Conservation (phyloP, 2,329 filamentous ascomycete genomes). For the Alternaria incomplexa region DNA sequence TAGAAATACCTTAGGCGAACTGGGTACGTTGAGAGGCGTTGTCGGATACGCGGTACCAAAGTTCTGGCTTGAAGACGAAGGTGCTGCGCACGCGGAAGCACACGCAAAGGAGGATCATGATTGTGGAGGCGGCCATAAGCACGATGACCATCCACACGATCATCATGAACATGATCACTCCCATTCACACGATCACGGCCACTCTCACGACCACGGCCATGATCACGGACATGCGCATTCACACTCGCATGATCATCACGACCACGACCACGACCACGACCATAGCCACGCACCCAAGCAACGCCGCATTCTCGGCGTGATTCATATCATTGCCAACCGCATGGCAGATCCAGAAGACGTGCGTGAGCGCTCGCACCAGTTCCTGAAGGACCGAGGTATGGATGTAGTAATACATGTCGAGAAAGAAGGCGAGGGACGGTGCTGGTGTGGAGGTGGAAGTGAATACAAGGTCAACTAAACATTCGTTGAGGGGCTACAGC, state of each 20-base stretch:
- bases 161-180: constrained; percentile 20
- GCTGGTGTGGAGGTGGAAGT: constrained; percentile 65
- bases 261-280: constrained; percentile 45
- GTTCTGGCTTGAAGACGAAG: constrained; percentile 86
- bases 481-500: background rate
- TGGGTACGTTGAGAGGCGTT: constrained; percentile 82
- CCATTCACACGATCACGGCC: constrained; percentile 35
- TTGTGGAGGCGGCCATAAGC: constrained; percentile 32
- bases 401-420: constrained; percentile 89
- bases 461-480: constrained; percentile 7
- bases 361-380: constrained; percentile 74
- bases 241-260: constrained; percentile 17
- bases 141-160: constrained; percentile 31
- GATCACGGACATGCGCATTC: constrained; percentile 28
- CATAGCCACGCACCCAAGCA: constrained; percentile 40
- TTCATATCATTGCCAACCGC: constrained; percentile 80
- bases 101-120: constrained; percentile 50
- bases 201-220: constrained; percentile 20
- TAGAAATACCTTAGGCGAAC: constrained; percentile 82
- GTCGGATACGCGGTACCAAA: constrained; percentile 84
- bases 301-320: constrained; percentile 74
- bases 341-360: constrained; percentile 82
- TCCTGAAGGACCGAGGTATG: constrained; percentile 73
- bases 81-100: constrained; percentile 47
- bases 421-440: constrained; percentile 74